Evolutionary conservation across 2,329 filamentous ascomycete genomes (phyloP), one percentile per base, ranked within the genome.

Genomic region (Fusarium gaditjirri): DNA sequence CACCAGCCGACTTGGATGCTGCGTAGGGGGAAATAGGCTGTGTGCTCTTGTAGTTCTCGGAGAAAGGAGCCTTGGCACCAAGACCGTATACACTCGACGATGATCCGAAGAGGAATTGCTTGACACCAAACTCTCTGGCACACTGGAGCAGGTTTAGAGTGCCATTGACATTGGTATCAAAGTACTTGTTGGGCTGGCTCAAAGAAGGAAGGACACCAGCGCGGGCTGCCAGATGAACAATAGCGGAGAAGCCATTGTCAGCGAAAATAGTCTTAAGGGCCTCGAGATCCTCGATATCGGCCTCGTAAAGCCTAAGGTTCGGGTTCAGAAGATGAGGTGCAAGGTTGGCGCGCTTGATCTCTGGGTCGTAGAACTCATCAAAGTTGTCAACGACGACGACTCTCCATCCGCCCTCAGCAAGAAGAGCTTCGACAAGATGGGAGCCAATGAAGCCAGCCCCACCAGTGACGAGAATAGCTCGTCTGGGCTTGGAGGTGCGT

Each of bases 371-470:
- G 4, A 66, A 66, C 1, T 65, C 61, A n/a, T 66, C 43, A 8
- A 66, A 66, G 11, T 65, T 66, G 43, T 66, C 63, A 12, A 65
- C 50, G 0, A 66, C 61, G 3, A 65, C 61, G 3, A 65, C 61
- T n/a, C 39, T 66, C 63, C 63, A 66, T 12, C 53, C 56, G 14
- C 61, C 50, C 3, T 66, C 61, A 5, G 63, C 63, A 4, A 66
- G 31, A 17, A 66, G 50, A 5, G 63, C 61, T 19, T 66, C 61
- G 3, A 66, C 63, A 5, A 66, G 63, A 29, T 66, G 63, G 21
- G 61, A 65, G 27, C 63, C 63, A 4, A 66, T 66, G 14, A 66
- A 66, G 42, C 63, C 63, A 9, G 61, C 63, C 29, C 63, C 63
- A 17, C 63, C 63, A 5, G 63, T 66, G 1, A 66, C 61, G 31